Evolutionary conservation across 2,329 filamentous ascomycete genomes (phyloP), one percentile per base, ranked within the genome.

Genomic region (Apiospora phragmitis): DNA sequence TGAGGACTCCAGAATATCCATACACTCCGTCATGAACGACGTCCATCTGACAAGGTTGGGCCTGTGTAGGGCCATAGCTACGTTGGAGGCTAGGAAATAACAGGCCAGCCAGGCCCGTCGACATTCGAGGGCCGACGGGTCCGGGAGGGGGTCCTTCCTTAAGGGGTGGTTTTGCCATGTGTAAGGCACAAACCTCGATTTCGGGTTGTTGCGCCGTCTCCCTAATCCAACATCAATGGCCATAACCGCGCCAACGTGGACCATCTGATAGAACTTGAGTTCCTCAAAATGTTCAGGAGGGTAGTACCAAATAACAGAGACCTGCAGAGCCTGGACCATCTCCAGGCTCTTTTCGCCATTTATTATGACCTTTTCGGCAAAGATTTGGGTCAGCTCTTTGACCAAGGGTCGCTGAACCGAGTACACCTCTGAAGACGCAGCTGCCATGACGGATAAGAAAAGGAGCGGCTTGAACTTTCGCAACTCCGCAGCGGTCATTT

Each of bases 251-350:
- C 93, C 92, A 77, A 94, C 90, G 79, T 97, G 93, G 65, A 94
- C 90, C 74, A 96, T 87, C 82, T 95, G 93, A 82, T 96, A 97
- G 79, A 96, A 97, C 78, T 96, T 96, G 77, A 95, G 89, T 81
- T 96, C 92, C 77, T 97, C 93, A 71, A 93, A 93, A 75, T 93
- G 88, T 74, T 95, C 91, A 0, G 94, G 94, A 21, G 94, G 93
- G 79, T 90, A 91, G 79, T 97, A 97, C 93, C 94, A 97, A 26
- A 94, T 88, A n/a, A 91, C 90, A 8, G 90, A 86, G 4, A 97
- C 84, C 71, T 93, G 87, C 51, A 97, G 83, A 1, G 93, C 89
- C 81, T 97, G 94, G 11, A 97, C 89, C 8, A 97, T 84, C 80
- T 97, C 94, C 24, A 97, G 82, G 45, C 89, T 93, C 84, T 97